These are phyloP conservation scores for Elongisporangium senticosum DNA, from an alignment of 352 stramenopile genomes.

Conservation along the genomic window DNA sequence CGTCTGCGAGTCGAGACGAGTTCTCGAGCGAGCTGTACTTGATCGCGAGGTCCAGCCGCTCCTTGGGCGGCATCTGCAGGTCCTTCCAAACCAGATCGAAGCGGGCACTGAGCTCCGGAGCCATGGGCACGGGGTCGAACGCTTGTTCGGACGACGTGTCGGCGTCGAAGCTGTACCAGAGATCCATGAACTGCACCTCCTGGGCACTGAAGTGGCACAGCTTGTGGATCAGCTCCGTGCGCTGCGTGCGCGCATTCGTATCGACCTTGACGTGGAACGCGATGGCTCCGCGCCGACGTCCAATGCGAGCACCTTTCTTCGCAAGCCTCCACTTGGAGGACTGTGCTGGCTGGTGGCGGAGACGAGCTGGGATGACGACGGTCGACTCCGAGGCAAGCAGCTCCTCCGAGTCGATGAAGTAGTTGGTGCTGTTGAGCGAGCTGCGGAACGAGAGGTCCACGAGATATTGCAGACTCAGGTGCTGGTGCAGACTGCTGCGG, in stretches of 20 bases:
- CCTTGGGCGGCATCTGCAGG: conserved; percentile 48
- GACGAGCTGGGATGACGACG: conserved; percentile 33
- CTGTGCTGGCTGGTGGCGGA: conserved; percentile 11
- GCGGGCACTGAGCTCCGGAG: conserved; percentile 43
- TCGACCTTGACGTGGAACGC: conserved; percentile 43
- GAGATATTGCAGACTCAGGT: conserved; percentile 59
- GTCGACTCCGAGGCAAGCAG: conserved; percentile 25
- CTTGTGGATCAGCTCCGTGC: conserved; percentile 38
- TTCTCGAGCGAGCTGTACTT: conserved; percentile 68
- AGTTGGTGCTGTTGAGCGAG: conserved; percentile 55
- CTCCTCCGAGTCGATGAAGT: conserved; percentile 45
- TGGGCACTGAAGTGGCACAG: conserved; percentile 41
- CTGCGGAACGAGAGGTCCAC: conserved; percentile 64
- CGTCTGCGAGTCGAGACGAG: conserved; percentile 47
- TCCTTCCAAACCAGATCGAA: conserved; percentile 70
- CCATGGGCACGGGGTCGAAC: conserved; percentile 64
- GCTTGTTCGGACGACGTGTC: conserved; percentile 25
- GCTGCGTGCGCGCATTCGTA: conserved; percentile 19
- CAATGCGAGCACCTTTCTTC: conserved; percentile 31
- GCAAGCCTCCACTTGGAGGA: conserved; percentile 40
- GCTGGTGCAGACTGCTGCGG: conserved; percentile 41
- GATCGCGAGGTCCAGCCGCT: conserved; percentile 63
- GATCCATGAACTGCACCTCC: conserved; percentile 58
- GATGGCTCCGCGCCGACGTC: conserved; percentile 37
- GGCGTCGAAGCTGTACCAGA: conserved; percentile 51